These are phyloP conservation scores for Schizochytrium sp. DNA, from an alignment of 108 stramenopile genomes.

Conservation along the genomic window DNA sequence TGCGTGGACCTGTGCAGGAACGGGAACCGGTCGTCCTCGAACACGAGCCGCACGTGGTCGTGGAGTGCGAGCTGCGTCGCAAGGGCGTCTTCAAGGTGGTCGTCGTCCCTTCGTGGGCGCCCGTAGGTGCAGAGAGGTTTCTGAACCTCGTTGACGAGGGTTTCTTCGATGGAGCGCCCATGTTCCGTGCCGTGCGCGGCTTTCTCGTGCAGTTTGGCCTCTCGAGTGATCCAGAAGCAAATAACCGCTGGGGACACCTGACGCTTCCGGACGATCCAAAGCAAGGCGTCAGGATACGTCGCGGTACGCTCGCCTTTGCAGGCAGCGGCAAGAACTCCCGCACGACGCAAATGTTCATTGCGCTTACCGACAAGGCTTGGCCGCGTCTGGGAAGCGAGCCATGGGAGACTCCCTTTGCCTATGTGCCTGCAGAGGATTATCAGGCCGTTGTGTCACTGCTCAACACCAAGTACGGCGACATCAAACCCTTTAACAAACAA, in stretches of 20 bases:
- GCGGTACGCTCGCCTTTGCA: constrained; percentile 27
- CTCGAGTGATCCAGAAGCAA: constrained; percentile 41
- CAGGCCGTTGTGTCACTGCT: not conserved
- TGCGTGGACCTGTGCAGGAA: not conserved
- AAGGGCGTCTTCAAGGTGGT: constrained; percentile 49
- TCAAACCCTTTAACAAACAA: constrained; percentile 17
- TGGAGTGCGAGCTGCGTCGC: not conserved
- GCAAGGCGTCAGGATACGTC: not conserved
- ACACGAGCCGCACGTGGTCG: not conserved
- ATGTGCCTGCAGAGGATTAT: not conserved
- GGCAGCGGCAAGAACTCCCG: constrained; percentile 26
- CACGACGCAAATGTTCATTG: constrained; percentile 24
- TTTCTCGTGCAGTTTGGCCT: constrained; percentile 86
- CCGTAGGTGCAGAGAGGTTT: constrained; percentile 72
- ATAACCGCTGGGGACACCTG: not conserved
- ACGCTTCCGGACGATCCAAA: constrained; percentile 30
- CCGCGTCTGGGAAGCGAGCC: constrained; percentile 18
- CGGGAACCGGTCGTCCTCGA: not conserved
- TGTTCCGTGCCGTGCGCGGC: constrained; percentile 68
- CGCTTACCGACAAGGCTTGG: not conserved
- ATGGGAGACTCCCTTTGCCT: constrained; percentile 28
- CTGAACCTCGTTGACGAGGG: constrained; percentile 64
- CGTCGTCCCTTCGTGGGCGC: constrained; percentile 68
- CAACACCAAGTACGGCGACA: constrained; percentile 30
- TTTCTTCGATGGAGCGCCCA: constrained; percentile 67